These are phyloP conservation scores for Psilocybe sp. DNA, from an alignment of 768 basidiomycete species.

Conservation along the genomic window DNA sequence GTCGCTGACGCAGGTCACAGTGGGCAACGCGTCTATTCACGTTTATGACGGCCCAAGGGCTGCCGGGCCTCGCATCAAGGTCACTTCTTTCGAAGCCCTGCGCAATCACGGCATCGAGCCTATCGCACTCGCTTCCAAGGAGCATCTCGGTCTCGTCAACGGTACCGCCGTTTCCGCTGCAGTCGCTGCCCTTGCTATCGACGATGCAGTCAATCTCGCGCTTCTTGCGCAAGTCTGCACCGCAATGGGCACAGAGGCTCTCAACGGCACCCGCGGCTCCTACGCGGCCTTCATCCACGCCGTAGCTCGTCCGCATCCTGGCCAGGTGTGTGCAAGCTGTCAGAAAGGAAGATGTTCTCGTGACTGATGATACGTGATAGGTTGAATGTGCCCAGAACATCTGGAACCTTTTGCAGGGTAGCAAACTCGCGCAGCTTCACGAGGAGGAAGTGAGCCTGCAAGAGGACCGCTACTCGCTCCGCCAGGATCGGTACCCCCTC, in stretches of 20 bases:
- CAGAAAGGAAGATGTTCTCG: not conserved
- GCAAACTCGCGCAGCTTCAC: constrained; percentile 53
- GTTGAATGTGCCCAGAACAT: constrained; percentile 68
- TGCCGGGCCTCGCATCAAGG: constrained; percentile 48
- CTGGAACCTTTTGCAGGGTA: constrained; percentile 56
- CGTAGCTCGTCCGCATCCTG: constrained; percentile 72
- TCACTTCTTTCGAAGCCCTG: constrained; percentile 52
- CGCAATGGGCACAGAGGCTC: constrained; percentile 77
- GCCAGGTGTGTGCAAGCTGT: constrained; percentile 44
- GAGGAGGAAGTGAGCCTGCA: constrained; percentile 66
- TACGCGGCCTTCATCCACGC: constrained; percentile 74
- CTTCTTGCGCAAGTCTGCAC: constrained; percentile 70
- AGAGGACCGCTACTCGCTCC: constrained; percentile 64
- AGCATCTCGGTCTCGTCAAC: constrained; percentile 69
- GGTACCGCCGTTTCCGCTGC: constrained; percentile 77
- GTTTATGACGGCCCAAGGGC: constrained; percentile 55
- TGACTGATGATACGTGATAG: constrained; percentile 19
- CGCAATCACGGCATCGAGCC: constrained; percentile 52
- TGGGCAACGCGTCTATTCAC: constrained; percentile 61
- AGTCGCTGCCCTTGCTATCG: constrained; percentile 66
- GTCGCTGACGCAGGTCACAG: constrained; percentile 13
- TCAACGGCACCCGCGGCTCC: constrained; percentile 62
- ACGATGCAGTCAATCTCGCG: constrained; percentile 63
- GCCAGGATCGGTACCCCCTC: constrained; percentile 73
- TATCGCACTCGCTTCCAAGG: constrained; percentile 60